A percentile compares a stretch with the other conserved stretches of the same genome.
These are phyloP conservation scores for Emmonsia crescens DNA, from an alignment of 2,329 filamentous ascomycete species.

Conservation along the genomic window DNA sequence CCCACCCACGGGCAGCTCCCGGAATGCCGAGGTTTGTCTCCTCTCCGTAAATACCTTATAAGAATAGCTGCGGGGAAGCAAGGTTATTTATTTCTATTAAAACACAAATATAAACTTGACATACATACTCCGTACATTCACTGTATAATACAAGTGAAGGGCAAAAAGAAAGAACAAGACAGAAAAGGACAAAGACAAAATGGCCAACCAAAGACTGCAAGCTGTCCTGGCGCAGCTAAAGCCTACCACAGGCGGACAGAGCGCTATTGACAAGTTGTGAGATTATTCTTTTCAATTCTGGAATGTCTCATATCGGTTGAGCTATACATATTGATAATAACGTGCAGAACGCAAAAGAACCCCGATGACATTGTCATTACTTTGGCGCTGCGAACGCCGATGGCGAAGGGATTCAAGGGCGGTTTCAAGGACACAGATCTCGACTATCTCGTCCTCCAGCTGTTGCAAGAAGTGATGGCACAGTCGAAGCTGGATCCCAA, in stretches of 20 bases:
- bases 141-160: background rate
- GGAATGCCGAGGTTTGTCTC: background rate
- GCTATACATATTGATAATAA: background rate
- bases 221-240: conserved; percentile 14
- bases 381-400: conserved; percentile 75
- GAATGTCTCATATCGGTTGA: background rate
- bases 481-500: conserved; percentile 68
- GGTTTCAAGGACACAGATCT: conserved; percentile 89
- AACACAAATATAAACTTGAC: background rate
- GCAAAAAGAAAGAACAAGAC: background rate
- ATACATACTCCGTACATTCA: background rate
- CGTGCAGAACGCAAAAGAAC: conserved; percentile 70
- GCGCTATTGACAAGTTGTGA: conserved; percentile 13
- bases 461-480: conserved; percentile 64
- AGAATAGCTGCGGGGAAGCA: background rate
- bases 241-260: conserved; percentile 12
- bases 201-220: conserved; percentile 14
- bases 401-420: conserved; percentile 81
- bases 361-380: conserved; percentile 96
- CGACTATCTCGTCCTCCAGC: conserved; percentile 73
- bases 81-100: background rate
- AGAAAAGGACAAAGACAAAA: background rate
- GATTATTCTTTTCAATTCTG: background rate
- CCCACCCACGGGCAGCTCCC: background rate
- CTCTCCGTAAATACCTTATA: background rate